Percentiles rank a stretch among this genome's conserved stretches.
Conservation (phyloP, 2,329 filamentous ascomycete species). For the Magnaporthales sp. region DNA sequence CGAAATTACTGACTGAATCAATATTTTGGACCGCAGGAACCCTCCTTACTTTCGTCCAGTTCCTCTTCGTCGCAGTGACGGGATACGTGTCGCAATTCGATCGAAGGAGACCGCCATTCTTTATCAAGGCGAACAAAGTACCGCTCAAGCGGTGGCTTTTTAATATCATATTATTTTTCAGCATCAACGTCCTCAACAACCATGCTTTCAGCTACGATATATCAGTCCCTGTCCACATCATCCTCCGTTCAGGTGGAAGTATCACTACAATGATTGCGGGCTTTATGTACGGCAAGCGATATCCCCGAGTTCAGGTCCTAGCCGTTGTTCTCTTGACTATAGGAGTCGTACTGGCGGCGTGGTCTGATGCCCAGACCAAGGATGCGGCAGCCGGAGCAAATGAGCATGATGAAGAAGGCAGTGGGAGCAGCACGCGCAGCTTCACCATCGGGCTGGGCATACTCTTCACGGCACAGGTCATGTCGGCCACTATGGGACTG, state of each 20-base stretch:
- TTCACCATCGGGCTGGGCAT: slow-evolving; percentile 69
- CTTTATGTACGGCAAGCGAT: slow-evolving; percentile 75
- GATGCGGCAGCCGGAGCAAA: slow-evolving; percentile 34
- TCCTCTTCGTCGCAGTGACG: slow-evolving; percentile 70
- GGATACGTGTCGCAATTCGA: slow-evolving; percentile 73
- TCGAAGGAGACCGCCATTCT: slow-evolving; percentile 56
- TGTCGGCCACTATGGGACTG: slow-evolving; percentile 89
- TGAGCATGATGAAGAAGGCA: not conserved
- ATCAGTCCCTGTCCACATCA: slow-evolving; percentile 93
- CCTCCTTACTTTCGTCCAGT: slow-evolving; percentile 83
- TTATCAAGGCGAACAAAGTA: slow-evolving; percentile 68
- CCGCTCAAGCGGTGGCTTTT: slow-evolving; percentile 78
- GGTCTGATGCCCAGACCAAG: slow-evolving; percentile 82
- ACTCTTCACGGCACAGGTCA: slow-evolving; percentile 77
- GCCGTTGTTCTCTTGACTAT: slow-evolving; percentile 77
- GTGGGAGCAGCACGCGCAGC: slow-evolving; percentile 21
- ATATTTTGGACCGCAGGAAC: slow-evolving; percentile 46
- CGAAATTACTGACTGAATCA: not conserved
- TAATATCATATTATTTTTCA: slow-evolving; percentile 86
- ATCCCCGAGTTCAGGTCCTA: slow-evolving; percentile 69
- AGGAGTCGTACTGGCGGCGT: slow-evolving; percentile 80
- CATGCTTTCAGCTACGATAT: slow-evolving; percentile 97
- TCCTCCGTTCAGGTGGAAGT: slow-evolving; percentile 86
- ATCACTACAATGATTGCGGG: slow-evolving; percentile 95
- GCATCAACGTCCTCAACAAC: slow-evolving; percentile 94